Base-by-base conservation (phyloP, 2,329 filamentous ascomycete species). In the Ilyonectria robusta region DNA sequence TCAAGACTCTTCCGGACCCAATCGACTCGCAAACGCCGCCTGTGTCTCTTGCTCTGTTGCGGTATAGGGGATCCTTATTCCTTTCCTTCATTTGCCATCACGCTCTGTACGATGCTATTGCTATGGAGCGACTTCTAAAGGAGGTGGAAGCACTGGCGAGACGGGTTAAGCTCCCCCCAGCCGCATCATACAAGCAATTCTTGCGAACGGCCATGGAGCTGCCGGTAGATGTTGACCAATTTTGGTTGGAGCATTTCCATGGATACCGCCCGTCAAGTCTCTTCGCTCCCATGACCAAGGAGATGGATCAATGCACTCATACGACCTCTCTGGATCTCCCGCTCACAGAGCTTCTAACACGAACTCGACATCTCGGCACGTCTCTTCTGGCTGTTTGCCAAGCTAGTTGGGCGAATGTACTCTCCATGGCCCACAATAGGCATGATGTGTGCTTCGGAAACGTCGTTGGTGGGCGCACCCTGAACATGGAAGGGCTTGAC, bases 381-480 rank as follows among this genome's bases (percentile, higher is more conserved):
- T 91, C 92, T 0, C 81, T 94, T 0, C 81, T 95, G 1, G 88
- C 91, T 1, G 72, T 93, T 0, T 87, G 91, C 35, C 94, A 97
- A 78, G 85, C 92, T 4, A 86, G 90, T 1, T 97, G 94, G 93
- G 87, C 89, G 1, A 87, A 87, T 47, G 80, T 93, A 0, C 77
- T 97, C 1, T 83, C 87, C 0, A 81, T 87, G 2, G 81, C 89
- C 2, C 85, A 90, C 2, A 78, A 84, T 1, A 82, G 83, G 6
- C 77, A 82, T 0, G 94, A 97, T 74, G 75, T 97, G 6, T 96
- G 93, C 78, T 97, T 98, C 75, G 95, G 95, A 0, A 96, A 94
- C 73, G 91, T 98, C 2, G 87, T 95, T 62, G 95, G 90, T 75
- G 94, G 95, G 1, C 89, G 95, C 8, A 91, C 90, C 1, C 77